Base-by-base conservation (phyloP, 495 filamentous ascomycete genomes). In the Neurospora terricola region DNA sequence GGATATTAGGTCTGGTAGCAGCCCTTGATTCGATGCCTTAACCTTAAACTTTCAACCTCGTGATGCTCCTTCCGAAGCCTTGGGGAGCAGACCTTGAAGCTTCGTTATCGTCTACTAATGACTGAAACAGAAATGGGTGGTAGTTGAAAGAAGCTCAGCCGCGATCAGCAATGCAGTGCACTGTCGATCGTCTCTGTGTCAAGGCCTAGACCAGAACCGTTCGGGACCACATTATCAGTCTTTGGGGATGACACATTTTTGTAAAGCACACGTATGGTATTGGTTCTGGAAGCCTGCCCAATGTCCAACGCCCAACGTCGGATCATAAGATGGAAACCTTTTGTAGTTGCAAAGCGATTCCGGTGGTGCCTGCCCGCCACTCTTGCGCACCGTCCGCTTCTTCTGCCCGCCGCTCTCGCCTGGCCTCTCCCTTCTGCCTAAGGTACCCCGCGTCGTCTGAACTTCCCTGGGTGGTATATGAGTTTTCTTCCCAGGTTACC, bases 401-500 rank as follows among this genome's bases (percentile, higher is more conserved):
- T 40, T 40, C 42, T 23, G 45, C 45, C 45, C 12, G 21, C 45
- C 10, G 45, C n/a, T 54, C n/a, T 23, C 9, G 43, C 43, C 0
- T 43, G 42, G 18, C 7, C 42, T 43, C 18, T 45, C 18, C 18
- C 18, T n/a, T 45, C 18, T n/a, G 42, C 18, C 42, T 45, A 37
- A 34, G 34, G 34, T 34, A 8, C 45, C 45, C 45, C n/a, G 21
- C 45, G 45, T 54, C 45, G 1, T 54, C 45, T 21, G 45, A 23
- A 23, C 45, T 11, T 54, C n/a, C 45, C 4, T 10, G 45, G n/a
- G 5, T n/a, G 10, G 4, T 54, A 54, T 54, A 23, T 23, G 12
- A 23, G 9, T 0, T 12, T 4, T 2, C 10, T 23, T 5, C 23
- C 2, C n/a, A 1, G 21, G 4, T 2, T 0, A 12, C 1, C n/a